phyloP scores from a whole-genome alignment of 164 flowering plant species.

The Tetrastigma voinierianum region DNA sequence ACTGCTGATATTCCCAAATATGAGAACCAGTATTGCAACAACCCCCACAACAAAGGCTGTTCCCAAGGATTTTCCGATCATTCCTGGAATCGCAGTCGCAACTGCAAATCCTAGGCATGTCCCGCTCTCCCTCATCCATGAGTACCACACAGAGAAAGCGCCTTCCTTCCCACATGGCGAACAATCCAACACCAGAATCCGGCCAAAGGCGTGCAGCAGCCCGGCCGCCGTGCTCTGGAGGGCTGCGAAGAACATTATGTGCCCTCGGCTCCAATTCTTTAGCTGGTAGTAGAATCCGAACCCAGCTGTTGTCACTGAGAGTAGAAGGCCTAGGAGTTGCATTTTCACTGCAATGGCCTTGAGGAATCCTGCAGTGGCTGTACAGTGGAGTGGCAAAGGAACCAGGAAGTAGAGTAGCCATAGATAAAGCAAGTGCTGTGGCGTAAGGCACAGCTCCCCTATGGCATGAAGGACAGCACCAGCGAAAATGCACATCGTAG shows the following conservation, averaged over 20 bases:
- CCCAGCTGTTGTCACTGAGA: slow-evolving; percentile 41
- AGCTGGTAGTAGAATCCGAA: slow-evolving; percentile 38
- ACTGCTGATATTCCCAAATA: slow-evolving; percentile 57
- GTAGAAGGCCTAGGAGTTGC: slow-evolving; percentile 50
- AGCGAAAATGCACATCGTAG: slow-evolving; percentile 52
- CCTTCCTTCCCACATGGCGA: slow-evolving; percentile 62
- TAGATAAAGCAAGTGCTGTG: slow-evolving; percentile 25
- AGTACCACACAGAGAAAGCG: slow-evolving; percentile 50
- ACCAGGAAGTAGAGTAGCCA: slow-evolving; percentile 54
- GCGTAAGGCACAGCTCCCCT: slow-evolving; percentile 44
- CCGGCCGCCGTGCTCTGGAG: slow-evolving; percentile 51
- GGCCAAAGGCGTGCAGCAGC: slow-evolving; percentile 51
- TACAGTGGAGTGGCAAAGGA: slow-evolving; percentile 47
- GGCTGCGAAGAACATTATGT: slow-evolving; percentile 34
- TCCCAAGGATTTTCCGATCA: slow-evolving; percentile 32
- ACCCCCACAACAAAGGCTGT: slow-evolving; percentile 31
- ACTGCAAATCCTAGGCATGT: slow-evolving; percentile 47
- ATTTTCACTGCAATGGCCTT: slow-evolving; percentile 52
- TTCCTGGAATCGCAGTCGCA: slow-evolving; percentile 35
- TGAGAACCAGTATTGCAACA: slow-evolving; percentile 32
- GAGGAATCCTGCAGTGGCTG: slow-evolving; percentile 47
- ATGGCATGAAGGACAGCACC: slow-evolving; percentile 41
- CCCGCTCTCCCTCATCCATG: slow-evolving; percentile 49
- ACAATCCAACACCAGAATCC: slow-evolving; percentile 57
- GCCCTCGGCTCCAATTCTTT: slow-evolving; percentile 26